Evolutionary conservation across 768 basidiomycete species (phyloP), one percentile per base, ranked within the genome.

Genomic region (Cantharellus anzutake): DNA sequence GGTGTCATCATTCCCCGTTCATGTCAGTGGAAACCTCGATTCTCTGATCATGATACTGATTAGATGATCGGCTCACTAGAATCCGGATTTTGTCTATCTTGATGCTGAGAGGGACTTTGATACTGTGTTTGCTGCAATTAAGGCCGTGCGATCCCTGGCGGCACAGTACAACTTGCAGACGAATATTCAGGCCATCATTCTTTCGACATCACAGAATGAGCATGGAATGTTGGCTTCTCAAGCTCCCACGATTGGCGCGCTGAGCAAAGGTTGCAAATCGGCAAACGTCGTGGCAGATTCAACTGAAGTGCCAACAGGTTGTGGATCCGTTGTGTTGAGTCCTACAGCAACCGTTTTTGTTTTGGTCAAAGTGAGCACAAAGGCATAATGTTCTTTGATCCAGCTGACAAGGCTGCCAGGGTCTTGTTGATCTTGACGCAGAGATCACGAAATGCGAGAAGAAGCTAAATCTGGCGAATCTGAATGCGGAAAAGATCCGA

Each of bases 361-460:
- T 2, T 83, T 93, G 61, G 91, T 99, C 42, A 77, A 84, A 72
- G 91, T 91, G 67, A 58, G 81, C 58, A 29, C 11, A 48, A 11
- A 48, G 44, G 44, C 11, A 11, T 48, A 11, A 11, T 29, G 29
- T 48, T 48, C 11, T 29, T 11, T 48, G 11, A 48, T 48, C 29
- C 20, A 29, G 20, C 20, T 29, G 20, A 29, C 52, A 11, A 11
- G 14, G 7, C 41, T n/a, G 7, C 14, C 64, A 96, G 91, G 91
- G 93, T 35, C 80, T 93, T 48, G 83, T 99, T 16, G 85, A 98
- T 71, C 72, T 94, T 3, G 83, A 89, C 52, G 80, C 78, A 2
- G 94, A 98, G 71, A 85, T 96, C 51, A 74, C 78, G 44, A 97
- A 93, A 70, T 82, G 84, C 62, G 81, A 89, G 67, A 97, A 96